Percentiles rank a stretch among this genome's conserved stretches.
Conservation (phyloP, 495 filamentous ascomycete genomes). For the Tuber borchii region DNA sequence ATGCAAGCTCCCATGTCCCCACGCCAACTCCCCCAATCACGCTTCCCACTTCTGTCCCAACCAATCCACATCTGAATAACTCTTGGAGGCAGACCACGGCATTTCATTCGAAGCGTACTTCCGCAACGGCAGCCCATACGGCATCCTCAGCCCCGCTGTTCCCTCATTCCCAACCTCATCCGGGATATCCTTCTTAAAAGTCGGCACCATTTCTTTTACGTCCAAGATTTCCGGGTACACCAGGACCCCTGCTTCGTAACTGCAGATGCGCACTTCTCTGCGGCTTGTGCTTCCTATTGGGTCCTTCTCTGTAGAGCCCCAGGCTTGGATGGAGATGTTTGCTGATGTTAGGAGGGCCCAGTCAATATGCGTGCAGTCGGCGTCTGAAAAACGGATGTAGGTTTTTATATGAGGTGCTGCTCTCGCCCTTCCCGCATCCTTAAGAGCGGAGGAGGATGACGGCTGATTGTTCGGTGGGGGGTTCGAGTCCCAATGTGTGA, state of each 20-base stretch:
- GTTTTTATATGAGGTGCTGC: constrained; percentile 91
- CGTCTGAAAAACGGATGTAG: constrained; percentile 63
- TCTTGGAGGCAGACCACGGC: constrained; percentile 72
- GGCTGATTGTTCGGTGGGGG: not conserved
- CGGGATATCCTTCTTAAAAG: constrained; percentile 58
- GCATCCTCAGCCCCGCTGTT: constrained; percentile 65
- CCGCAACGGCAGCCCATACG: constrained; percentile 72
- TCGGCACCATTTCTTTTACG: constrained; percentile 58
- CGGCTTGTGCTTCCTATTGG: constrained; percentile 45
- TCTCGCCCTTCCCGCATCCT: constrained; percentile 56
- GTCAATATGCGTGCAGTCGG: constrained; percentile 54
- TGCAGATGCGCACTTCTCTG: constrained; percentile 60
- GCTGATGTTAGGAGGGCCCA: constrained; percentile 85
- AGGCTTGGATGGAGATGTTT: constrained; percentile 83
- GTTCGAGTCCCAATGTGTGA: constrained; percentile 45
- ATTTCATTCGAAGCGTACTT: constrained; percentile 57
- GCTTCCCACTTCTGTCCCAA: constrained; percentile 54
- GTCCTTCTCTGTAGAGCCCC: constrained; percentile 60
- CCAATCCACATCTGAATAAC: constrained; percentile 61
- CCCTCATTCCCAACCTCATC: constrained; percentile 6
- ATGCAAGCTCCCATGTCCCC: not conserved
- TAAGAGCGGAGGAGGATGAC: not conserved
- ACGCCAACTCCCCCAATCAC: constrained; percentile 14
- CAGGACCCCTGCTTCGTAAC: constrained; percentile 79
- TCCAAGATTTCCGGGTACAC: constrained; percentile 71